Evolutionary conservation across 176 grass and related monocot species (phyloP).

Genomic region (Canna indica): DNA sequence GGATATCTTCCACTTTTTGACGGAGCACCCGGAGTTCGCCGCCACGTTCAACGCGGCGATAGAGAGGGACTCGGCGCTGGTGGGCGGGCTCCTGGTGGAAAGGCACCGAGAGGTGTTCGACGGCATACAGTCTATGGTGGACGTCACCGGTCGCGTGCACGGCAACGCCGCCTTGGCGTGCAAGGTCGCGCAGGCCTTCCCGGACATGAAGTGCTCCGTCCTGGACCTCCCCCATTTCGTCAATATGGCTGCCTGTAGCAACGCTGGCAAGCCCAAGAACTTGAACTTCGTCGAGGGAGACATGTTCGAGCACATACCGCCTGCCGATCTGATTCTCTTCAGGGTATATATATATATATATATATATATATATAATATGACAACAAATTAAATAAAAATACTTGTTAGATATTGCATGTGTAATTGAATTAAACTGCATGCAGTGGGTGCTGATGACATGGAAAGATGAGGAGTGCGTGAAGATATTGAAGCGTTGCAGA

Average conservation of each 20-base stretch:
- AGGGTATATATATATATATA: background rate
- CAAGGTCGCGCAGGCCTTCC: slow-evolving; percentile 20
- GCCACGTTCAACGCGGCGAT: too few species aligned
- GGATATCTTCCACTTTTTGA: too few species aligned
- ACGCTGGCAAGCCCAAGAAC: background rate
- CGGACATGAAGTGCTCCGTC: slow-evolving; percentile 29
- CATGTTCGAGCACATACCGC: slow-evolving; percentile 4
- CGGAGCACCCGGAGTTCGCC: too few species aligned
- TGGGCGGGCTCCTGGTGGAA: slow-evolving; percentile 3
- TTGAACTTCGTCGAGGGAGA: background rate
- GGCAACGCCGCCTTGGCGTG: slow-evolving; percentile 1
- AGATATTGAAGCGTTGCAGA: too few species aligned
- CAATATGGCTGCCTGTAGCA: background rate
- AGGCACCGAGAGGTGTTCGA: slow-evolving; percentile 1
- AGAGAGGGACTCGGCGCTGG: background rate
- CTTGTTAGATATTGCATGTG: too few species aligned
- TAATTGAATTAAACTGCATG: too few species aligned
- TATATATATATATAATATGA: too few species aligned
- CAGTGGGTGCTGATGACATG: too few species aligned
- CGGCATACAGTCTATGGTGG: slow-evolving; percentile 23
- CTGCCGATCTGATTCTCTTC: background rate
- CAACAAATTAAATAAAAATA: too few species aligned
- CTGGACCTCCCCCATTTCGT: slow-evolving; percentile 40
- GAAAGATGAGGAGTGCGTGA: too few species aligned
- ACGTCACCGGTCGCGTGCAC: too few species aligned